These are phyloP conservation scores for Styphnolobium japonicum DNA, from an alignment of 306 rosid genomes.

Conservation along the genomic window DNA sequence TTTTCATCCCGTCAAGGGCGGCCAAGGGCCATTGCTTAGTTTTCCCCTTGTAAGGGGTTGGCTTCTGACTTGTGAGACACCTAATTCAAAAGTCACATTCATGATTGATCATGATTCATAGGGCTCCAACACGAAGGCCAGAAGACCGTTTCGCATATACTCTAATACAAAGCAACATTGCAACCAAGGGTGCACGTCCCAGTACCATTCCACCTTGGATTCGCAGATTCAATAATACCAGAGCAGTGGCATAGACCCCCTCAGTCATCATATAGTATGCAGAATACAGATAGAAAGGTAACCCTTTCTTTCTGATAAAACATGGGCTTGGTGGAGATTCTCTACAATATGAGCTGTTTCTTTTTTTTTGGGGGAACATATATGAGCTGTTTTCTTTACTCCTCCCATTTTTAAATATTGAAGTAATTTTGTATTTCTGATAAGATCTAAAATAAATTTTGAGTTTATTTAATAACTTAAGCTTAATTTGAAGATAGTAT, in stretches of 20 bases:
- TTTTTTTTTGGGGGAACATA: no score
- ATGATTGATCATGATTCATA: neutral
- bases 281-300: neutral
- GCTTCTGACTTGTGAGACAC: neutral
- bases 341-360: neutral
- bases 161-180: constrained; percentile 17
- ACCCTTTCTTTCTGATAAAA: neutral
- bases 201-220: constrained; percentile 21
- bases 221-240: constrained; percentile 11
- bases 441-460: no score
- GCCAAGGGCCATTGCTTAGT: neutral
- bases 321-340: neutral
- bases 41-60: neutral
- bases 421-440: no score
- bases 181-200: neutral
- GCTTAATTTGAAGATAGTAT: no score
- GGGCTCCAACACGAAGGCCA: neutral
- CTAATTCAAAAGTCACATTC: neutral
- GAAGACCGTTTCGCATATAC: neutral
- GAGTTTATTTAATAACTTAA: no score
- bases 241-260: neutral
- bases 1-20: no score
- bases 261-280: neutral
- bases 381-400: no score
- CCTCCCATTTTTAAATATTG: no score